Percentiles rank a stretch among this genome's conserved stretches.
Evolutionary conservation across 2,329 filamentous ascomycete genomes (phyloP).

Genomic region (Verticillium zaregamsianum): DNA sequence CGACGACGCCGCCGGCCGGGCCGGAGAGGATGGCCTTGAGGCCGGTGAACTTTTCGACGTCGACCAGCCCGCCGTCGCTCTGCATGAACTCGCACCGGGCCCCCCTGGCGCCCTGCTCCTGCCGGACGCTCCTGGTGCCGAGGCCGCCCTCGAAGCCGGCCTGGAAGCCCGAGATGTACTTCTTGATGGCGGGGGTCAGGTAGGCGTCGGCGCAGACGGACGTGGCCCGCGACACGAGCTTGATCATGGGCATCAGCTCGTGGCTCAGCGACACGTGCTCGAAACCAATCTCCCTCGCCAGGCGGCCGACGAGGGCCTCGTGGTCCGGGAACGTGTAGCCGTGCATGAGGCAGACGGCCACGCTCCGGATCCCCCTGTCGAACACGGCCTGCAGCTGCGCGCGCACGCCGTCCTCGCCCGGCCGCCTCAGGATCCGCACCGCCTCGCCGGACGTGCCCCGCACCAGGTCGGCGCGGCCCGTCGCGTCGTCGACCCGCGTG

Average conservation of each 20-base stretch:
- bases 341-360: conserved; percentile 90
- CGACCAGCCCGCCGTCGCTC: conserved; percentile 70
- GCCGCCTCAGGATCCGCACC: conserved; percentile 60
- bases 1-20: conserved; percentile 88
- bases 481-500: conserved; percentile 39
- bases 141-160: conserved; percentile 71
- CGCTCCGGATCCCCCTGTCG: conserved; percentile 68
- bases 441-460: conserved; percentile 65
- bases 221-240: conserved; percentile 70
- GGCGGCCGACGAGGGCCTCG: conserved; percentile 69
- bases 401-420: conserved; percentile 43
- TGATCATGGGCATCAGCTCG: conserved; percentile 80
- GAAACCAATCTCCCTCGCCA: conserved; percentile 80
- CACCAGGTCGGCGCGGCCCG: conserved; percentile 55
- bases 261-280: conserved; percentile 77
- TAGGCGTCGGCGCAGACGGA: conserved; percentile 79
- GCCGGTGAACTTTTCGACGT: conserved; percentile 78
- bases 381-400: conserved; percentile 57
- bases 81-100: conserved; percentile 95
- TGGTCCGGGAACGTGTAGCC: conserved; percentile 88
- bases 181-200: conserved; percentile 72
- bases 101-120: conserved; percentile 59
- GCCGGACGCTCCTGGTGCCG: conserved; percentile 62
- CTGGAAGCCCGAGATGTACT: conserved; percentile 71
- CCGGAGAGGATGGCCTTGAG: conserved; percentile 83